Evolutionary conservation across 371 early-diverging fungal species (phyloP), one percentile per base, ranked within the genome.

Genomic region (Lichtheimia corymbifera): DNA sequence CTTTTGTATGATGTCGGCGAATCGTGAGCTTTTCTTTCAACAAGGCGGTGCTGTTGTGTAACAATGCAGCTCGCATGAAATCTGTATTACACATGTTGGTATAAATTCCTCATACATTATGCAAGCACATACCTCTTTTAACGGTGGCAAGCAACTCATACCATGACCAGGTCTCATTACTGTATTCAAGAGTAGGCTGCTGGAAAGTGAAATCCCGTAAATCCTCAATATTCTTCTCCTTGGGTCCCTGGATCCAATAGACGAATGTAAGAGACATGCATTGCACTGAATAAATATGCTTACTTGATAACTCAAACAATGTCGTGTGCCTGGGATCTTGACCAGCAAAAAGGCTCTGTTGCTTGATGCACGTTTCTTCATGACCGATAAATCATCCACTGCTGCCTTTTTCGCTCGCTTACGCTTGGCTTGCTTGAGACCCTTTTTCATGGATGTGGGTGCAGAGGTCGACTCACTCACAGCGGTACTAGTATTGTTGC

Each of bases 121-220:
- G 22, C 2, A 0, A 3, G 2, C 49, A 42, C 53, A 58, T 65
- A 79, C 82, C 88, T 79, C 73, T 84, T 55, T 89, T 89, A 20
- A 92, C 74, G 3, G 75, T 80, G 20, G 80, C 79, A 30, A 86
- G 59, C 45, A 92, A 72, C 45, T 92, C 91, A 27, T 79, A 79
- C 80, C 85, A 84, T 7, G 89, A 85, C 90, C 91, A 93, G 2
- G 91, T 90, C 62, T 79, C 86, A 65, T 91, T 91, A 17, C 85
- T 71, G 62, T 90, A 90, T 68, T 91, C 91, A 2, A 93, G 62
- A 2, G 87, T 88, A 4, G 91, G 91, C 70, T 90, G 80, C 17
- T 77, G 72, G 61, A 93, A 90, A 2, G 82, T 76, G 67, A 91
- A 89, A 50, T 86, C 76, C 53, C 82, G 74, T 50, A 93, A 41